phyloP scores from a whole-genome alignment of 805 yeast species.

The Candida patagonica region DNA sequence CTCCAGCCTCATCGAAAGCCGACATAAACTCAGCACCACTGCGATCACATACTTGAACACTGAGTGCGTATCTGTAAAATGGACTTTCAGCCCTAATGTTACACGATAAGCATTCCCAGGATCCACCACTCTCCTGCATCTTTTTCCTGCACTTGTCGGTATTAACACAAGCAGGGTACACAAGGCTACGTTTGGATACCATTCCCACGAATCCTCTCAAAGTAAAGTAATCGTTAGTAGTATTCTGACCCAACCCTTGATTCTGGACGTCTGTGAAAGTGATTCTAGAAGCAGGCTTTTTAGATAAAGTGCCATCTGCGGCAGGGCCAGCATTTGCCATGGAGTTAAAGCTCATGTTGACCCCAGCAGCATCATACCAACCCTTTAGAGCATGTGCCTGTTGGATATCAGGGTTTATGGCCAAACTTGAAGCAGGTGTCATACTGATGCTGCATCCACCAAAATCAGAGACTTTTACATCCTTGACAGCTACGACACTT shows the following conservation, averaged over 20 bases:
- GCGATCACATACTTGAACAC: slow-evolving; percentile 66
- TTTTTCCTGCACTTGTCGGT: slow-evolving; percentile 74
- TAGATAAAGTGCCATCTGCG: slow-evolving; percentile 28
- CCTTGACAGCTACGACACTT: slow-evolving; percentile 84
- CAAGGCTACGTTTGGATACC: slow-evolving; percentile 57
- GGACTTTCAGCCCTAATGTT: slow-evolving; percentile 61
- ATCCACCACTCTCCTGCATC: slow-evolving; percentile 58
- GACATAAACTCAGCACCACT: slow-evolving; percentile 83
- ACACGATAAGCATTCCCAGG: slow-evolving; percentile 94
- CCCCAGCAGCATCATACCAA: slow-evolving; percentile 86
- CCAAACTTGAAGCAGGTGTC: slow-evolving; percentile 65
- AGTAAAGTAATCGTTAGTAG: slow-evolving; percentile 69
- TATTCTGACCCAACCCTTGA: slow-evolving; percentile 62
- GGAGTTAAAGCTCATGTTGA: slow-evolving; percentile 21
- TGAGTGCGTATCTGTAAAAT: slow-evolving; percentile 67
- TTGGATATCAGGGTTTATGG: slow-evolving; percentile 77
- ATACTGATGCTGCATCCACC: slow-evolving; percentile 77
- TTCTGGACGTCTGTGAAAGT: slow-evolving; percentile 56
- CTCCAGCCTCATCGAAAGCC: slow-evolving; percentile 78
- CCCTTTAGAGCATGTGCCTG: slow-evolving; percentile 87
- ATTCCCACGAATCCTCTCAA: slow-evolving; percentile 67
- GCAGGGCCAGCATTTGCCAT: slow-evolving; percentile 38
- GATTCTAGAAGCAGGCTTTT: slow-evolving; percentile 46
- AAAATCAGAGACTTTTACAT: slow-evolving; percentile 81
- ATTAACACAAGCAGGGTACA: slow-evolving; percentile 78